Conservation (phyloP, 495 filamentous ascomycete genomes). For the Tuber aestivum region DNA sequence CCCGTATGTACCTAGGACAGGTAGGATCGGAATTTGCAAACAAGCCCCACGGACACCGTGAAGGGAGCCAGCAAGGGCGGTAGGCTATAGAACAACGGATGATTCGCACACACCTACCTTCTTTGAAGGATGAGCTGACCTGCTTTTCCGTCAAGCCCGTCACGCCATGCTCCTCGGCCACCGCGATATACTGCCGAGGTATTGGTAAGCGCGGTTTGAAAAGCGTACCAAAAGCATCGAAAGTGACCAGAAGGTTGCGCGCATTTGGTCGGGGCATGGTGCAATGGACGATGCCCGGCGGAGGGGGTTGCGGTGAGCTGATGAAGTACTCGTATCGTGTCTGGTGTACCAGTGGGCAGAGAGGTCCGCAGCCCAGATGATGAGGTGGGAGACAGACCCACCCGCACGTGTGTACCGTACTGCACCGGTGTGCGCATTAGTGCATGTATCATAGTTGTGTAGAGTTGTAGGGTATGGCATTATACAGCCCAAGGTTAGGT, state of each 20-base stretch:
- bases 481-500: not conserved
- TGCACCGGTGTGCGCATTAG: not conserved
- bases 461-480: not conserved
- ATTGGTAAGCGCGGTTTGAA: conserved; percentile 59
- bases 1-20: not conserved
- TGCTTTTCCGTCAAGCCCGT: conserved; percentile 41
- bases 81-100: not conserved
- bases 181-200: conserved; percentile 56
- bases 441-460: not conserved
- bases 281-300: not conserved
- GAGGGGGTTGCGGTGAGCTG: conserved; percentile 13
- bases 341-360: not conserved
- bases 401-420: not conserved
- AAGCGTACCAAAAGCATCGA: conserved; percentile 75
- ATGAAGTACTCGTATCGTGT: not conserved
- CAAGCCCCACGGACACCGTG: not conserved
- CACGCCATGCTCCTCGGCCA: conserved; percentile 57
- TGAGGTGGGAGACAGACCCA: not conserved
- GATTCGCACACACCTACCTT: conserved; percentile 29
- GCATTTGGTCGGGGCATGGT: conserved; percentile 15
- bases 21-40: not conserved
- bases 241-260: conserved; percentile 40
- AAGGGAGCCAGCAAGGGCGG: not conserved
- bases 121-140: conserved; percentile 43
- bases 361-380: not conserved